These are phyloP conservation scores for Hypoxylon sp. DNA, from an alignment of 2,329 filamentous ascomycete species.

Conservation along the genomic window DNA sequence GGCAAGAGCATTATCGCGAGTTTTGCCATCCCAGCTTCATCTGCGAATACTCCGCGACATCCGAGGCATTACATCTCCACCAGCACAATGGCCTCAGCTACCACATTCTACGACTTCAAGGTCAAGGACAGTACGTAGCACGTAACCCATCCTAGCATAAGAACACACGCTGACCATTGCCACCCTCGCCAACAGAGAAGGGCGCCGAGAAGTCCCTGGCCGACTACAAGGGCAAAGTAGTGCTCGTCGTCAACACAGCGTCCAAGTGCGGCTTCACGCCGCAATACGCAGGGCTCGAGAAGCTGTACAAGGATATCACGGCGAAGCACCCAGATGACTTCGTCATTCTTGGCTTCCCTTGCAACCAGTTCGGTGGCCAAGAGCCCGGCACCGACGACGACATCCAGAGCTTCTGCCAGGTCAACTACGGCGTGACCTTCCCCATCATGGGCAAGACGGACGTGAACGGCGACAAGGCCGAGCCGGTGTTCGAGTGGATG, in stretches of 20 bases:
- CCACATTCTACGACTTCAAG: slow-evolving; percentile 86
- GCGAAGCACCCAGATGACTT: slow-evolving; percentile 81
- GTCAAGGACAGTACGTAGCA: slow-evolving; percentile 79
- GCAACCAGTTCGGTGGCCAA: slow-evolving; percentile 96
- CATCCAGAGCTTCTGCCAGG: slow-evolving; percentile 86
- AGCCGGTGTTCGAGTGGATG: slow-evolving; percentile 84
- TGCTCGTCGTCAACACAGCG: slow-evolving; percentile 97
- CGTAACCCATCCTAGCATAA: not conserved
- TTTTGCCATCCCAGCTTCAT: slow-evolving; percentile 35
- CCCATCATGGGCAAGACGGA: slow-evolving; percentile 93
- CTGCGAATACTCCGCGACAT: slow-evolving; percentile 23
- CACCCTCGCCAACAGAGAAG: slow-evolving; percentile 68
- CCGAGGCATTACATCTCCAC: slow-evolving; percentile 15
- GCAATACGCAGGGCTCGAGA: slow-evolving; percentile 92
- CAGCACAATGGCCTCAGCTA: slow-evolving; percentile 75
- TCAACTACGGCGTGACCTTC: slow-evolving; percentile 96
- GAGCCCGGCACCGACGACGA: slow-evolving; percentile 88
- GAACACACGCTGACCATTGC: slow-evolving; percentile 36
- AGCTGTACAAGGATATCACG: slow-evolving; percentile 84
- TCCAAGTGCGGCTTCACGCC: slow-evolving; percentile 99
- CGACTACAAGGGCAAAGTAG: slow-evolving; percentile 88
- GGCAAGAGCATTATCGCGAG: slow-evolving; percentile 40
- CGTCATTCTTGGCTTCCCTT: slow-evolving; percentile 93
- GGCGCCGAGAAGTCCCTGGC: slow-evolving; percentile 79
- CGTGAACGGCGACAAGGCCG: slow-evolving; percentile 88